phyloP scores from a whole-genome alignment of 75 land plant genomes.

The Picea glauca region DNA sequence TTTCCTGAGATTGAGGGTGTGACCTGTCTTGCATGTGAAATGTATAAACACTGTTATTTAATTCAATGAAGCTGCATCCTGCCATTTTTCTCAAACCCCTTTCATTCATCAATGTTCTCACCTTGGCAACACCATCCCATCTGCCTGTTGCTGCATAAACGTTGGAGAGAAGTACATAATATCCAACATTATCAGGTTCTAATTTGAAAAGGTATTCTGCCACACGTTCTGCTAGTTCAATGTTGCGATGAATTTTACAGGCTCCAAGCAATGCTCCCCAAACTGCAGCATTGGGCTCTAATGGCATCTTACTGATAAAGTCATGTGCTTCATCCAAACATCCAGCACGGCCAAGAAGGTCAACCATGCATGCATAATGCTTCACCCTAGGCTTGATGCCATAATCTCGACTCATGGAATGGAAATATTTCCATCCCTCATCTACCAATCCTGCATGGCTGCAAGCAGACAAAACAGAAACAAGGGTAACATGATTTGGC shows the following conservation, averaged over 20 bases:
- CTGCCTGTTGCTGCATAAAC: slow-evolving; percentile 22
- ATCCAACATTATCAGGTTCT: slow-evolving; percentile 15
- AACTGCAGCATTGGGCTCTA: slow-evolving; percentile 29
- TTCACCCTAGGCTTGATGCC: slow-evolving; percentile 24
- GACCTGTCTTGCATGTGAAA: slow-evolving; percentile 8
- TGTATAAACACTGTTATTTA: slow-evolving; percentile 2
- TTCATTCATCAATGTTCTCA: slow-evolving; percentile 12
- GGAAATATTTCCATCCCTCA: slow-evolving; percentile 19
- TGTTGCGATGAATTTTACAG: slow-evolving; percentile 24
- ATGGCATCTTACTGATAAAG: slow-evolving; percentile 39
- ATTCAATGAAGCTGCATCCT: slow-evolving; percentile 12
- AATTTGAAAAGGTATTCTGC: slow-evolving; percentile 8
- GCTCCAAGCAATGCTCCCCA: slow-evolving; percentile 40
- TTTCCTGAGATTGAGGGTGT: slow-evolving; percentile 13
- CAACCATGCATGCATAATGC: slow-evolving; percentile 45
- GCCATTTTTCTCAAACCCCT: slow-evolving; percentile 8
- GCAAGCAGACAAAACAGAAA: slow-evolving; percentile 32
- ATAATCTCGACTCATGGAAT: slow-evolving; percentile 22
- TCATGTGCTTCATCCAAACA: slow-evolving; percentile 30
- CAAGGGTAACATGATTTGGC: slow-evolving; percentile 28
- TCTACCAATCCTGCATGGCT: slow-evolving; percentile 25
- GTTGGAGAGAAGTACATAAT: slow-evolving; percentile 15
- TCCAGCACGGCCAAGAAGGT: slow-evolving; percentile 39
- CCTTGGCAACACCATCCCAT: slow-evolving; percentile 12
- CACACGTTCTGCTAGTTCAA: slow-evolving; percentile 22